These are phyloP conservation scores for Phytophthora podocarpi DNA, from an alignment of 352 stramenopile species.

Conservation along the genomic window DNA sequence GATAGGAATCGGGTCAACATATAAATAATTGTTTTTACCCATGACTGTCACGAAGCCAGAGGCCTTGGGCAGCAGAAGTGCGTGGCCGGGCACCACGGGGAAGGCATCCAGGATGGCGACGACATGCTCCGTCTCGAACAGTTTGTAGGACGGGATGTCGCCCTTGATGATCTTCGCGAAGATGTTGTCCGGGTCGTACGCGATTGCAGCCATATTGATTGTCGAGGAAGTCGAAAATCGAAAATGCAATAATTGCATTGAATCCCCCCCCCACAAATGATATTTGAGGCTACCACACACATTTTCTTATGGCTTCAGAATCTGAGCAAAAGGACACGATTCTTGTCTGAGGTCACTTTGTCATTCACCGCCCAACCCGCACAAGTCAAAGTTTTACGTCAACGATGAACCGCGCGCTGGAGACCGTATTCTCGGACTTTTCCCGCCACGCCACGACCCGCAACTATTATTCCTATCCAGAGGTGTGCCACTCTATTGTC, in stretches of 20 bases:
- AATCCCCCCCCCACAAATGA: background rate
- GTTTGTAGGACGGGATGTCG: constrained; percentile 76
- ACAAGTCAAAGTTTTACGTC: background rate
- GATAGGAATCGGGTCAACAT: background rate
- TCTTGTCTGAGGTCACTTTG: constrained; percentile 24
- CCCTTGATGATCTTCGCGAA: constrained; percentile 87
- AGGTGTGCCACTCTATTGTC: constrained; percentile 33
- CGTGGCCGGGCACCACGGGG: constrained; percentile 65
- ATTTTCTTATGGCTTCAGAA: constrained; percentile 20
- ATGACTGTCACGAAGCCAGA: constrained; percentile 66
- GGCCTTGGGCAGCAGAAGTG: constrained; percentile 78
- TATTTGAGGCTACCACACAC: background rate
- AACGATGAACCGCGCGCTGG: constrained; percentile 72
- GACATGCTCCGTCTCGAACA: constrained; percentile 88
- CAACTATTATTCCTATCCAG: constrained; percentile 68
- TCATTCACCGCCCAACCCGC: background rate
- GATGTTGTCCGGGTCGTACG: constrained; percentile 79
- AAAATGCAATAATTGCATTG: background rate
- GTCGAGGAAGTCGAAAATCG: background rate
- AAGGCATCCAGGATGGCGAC: constrained; percentile 86
- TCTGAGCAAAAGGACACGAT: constrained; percentile 13
- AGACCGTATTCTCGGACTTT: constrained; percentile 72
- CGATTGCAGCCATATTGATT: constrained; percentile 36
- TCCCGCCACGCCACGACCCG: constrained; percentile 39
- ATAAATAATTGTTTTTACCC: constrained; percentile 35